These are phyloP conservation scores for Euphorbia tirucalli DNA, from an alignment of 345 rosid genomes.

Conservation along the genomic window DNA sequence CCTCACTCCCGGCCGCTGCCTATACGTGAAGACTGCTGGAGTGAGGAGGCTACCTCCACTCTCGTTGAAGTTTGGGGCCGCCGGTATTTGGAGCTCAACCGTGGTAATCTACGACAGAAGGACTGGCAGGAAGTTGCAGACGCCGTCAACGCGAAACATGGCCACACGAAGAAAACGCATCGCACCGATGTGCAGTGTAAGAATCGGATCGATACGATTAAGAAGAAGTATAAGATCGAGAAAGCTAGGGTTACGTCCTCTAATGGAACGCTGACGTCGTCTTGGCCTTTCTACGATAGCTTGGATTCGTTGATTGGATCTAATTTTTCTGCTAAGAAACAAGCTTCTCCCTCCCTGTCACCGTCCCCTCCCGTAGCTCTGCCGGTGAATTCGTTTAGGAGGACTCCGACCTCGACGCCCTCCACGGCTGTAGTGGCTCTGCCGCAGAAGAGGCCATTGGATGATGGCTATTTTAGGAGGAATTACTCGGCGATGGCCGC, in stretches of 20 bases:
- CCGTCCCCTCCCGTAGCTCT: constrained; percentile 56
- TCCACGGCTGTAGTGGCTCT: constrained; percentile 46
- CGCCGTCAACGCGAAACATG: constrained; percentile 88
- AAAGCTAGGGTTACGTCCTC: constrained; percentile 70
- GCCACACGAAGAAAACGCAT: constrained; percentile 72
- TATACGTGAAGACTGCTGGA: constrained; percentile 96
- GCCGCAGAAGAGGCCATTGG: constrained; percentile 64
- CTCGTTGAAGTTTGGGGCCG: constrained; percentile 94
- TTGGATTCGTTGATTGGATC: constrained; percentile 77
- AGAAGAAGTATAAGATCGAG: constrained; percentile 96
- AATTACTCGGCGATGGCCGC: constrained; percentile 86
- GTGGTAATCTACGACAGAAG: constrained; percentile 96
- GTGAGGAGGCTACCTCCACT: constrained; percentile 94
- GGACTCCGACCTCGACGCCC: constrained; percentile 28
- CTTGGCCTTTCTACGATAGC: constrained; percentile 84
- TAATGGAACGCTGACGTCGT: constrained; percentile 44
- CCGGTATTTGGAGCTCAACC: constrained; percentile 79
- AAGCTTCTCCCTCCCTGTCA: constrained; percentile 39
- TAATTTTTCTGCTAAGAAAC: constrained; percentile 37
- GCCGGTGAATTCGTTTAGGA: constrained; percentile 31
- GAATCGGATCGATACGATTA: constrained; percentile 94
- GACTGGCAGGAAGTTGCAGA: constrained; percentile 99
- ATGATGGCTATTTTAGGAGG: constrained; percentile 53
- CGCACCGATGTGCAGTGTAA: constrained; percentile 98
- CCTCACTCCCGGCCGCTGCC: constrained; percentile 44